Percentiles rank a stretch among this genome's conserved stretches.
phyloP scores from a whole-genome alignment of 2,329 filamentous ascomycete genomes.

The Aspergillus sp. region DNA sequence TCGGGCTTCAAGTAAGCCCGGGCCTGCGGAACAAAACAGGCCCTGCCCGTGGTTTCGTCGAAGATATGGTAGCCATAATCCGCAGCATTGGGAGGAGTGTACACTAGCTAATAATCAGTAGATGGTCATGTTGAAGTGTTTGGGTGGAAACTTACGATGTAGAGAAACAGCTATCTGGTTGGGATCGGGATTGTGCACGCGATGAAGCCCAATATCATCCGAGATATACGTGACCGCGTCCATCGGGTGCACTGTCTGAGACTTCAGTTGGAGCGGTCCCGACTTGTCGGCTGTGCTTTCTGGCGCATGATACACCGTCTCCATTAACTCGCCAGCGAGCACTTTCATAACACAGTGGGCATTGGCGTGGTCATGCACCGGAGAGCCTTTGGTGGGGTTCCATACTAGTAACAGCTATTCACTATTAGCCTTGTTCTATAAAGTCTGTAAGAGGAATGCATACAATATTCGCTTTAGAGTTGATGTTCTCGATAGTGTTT shows the following conservation, averaged over 20 bases:
- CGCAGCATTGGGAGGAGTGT: constrained; percentile 34
- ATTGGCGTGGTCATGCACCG: constrained; percentile 37
- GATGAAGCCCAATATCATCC: constrained; percentile 33
- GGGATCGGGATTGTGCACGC: constrained; percentile 28
- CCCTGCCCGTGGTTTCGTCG: constrained; percentile 27
- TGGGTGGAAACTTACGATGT: constrained; percentile 24
- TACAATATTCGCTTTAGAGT: constrained; percentile 34
- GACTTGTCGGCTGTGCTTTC: constrained; percentile 1
- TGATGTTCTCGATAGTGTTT: constrained; percentile 34
- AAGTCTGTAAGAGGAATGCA: not conserved
- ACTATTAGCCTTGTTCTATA: not conserved
- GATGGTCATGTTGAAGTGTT: not conserved
- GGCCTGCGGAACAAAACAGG: constrained; percentile 29
- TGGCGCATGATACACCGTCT: constrained; percentile 28
- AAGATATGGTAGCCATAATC: constrained; percentile 35
- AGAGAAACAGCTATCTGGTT: constrained; percentile 31
- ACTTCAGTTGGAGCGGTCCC: constrained; percentile 25
- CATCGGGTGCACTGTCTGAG: constrained; percentile 21
- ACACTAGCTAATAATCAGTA: constrained; percentile 19
- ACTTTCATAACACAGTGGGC: constrained; percentile 41
- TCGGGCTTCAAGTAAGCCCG: constrained; percentile 2
- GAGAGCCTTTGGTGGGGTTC: constrained; percentile 37
- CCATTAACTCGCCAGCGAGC: constrained; percentile 28
- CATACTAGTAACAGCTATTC: constrained; percentile 31
- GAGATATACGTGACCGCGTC: constrained; percentile 36